These are phyloP conservation scores for Cucurbita pepo DNA, from an alignment of 306 rosid genomes.

Conservation along the genomic window DNA sequence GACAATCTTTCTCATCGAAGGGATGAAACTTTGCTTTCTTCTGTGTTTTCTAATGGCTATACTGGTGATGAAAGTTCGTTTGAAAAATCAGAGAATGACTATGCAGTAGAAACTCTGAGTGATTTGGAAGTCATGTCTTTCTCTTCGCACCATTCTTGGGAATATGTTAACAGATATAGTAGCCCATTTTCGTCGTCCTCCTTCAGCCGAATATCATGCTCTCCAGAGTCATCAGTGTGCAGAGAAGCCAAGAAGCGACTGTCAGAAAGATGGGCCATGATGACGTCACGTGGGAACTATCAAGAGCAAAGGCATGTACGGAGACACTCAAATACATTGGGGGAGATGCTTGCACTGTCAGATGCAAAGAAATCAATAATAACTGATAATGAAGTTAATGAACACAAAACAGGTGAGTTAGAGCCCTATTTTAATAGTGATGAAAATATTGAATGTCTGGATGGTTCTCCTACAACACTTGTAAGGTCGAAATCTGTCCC, in stretches of 20 bases:
- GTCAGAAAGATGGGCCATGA: conserved; percentile 84
- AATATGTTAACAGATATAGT: conserved; percentile 39
- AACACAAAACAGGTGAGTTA: conserved; percentile 30
- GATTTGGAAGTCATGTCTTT: conserved; percentile 67
- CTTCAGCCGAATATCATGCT: conserved; percentile 53
- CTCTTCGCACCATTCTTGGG: conserved; percentile 70
- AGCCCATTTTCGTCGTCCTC: conserved; percentile 64
- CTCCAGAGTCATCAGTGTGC: conserved; percentile 81
- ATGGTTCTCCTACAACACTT: conserved; percentile 29
- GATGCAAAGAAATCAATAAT: conserved; percentile 38
- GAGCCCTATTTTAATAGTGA: conserved; percentile 28
- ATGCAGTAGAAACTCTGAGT: conserved; percentile 50
- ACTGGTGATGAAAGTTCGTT: conserved; percentile 71
- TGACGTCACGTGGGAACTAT: conserved; percentile 39
- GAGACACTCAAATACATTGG: conserved; percentile 66
- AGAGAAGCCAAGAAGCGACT: conserved; percentile 91
- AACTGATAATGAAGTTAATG: conserved; percentile 22
- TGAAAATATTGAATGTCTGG: conserved; percentile 23
- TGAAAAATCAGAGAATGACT: conserved; percentile 53
- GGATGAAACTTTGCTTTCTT: conserved; percentile 47
- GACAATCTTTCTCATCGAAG: conserved; percentile 35
- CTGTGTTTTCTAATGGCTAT: conserved; percentile 65
- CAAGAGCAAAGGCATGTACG: conserved; percentile 38
- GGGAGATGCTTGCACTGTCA: conserved; percentile 91
- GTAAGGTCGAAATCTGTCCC: conserved; percentile 65